phyloP scores from a whole-genome alignment of 371 early-diverging fungal genomes.

The Actinomucor elegans region DNA sequence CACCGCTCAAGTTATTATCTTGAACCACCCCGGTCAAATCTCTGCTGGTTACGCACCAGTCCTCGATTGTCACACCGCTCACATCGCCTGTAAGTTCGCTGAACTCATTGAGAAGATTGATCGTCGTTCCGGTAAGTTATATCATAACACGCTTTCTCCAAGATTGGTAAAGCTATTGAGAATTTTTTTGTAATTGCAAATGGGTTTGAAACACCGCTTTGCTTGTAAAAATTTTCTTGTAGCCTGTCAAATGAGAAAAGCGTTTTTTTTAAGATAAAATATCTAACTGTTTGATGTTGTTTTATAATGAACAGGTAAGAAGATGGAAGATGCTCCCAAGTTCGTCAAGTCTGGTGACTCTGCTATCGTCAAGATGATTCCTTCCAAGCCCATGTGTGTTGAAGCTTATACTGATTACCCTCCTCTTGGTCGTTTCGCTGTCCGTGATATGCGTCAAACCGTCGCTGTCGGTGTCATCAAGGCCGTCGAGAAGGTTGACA shows the following conservation, averaged over 20 bases:
- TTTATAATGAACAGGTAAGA: too few relatives aligned
- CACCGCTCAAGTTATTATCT: slow-evolving; percentile 93
- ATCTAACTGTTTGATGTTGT: too few relatives aligned
- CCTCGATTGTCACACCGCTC: slow-evolving; percentile 96
- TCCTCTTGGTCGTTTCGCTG: slow-evolving; percentile 95
- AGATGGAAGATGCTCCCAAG: slow-evolving; percentile 61
- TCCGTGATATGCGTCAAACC: slow-evolving; percentile 96
- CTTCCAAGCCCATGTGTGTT: slow-evolving; percentile 96
- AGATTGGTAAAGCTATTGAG: slow-evolving; percentile 87
- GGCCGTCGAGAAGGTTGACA: slow-evolving; percentile 82
- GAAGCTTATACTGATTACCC: slow-evolving; percentile 93
- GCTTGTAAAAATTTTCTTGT: too few relatives aligned
- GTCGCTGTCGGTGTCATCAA: slow-evolving; percentile 97
- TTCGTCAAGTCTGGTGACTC: slow-evolving; percentile 94
- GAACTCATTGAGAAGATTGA: slow-evolving; percentile 95
- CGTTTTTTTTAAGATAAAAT: too few relatives aligned
- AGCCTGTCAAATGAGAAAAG: too few relatives aligned
- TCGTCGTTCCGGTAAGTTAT: slow-evolving; percentile 90
- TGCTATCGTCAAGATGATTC: slow-evolving; percentile 93
- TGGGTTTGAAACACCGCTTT: too few relatives aligned
- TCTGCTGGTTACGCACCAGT: slow-evolving; percentile 90
- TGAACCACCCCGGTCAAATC: slow-evolving; percentile 97
- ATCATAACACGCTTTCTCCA: slow-evolving; percentile 65
- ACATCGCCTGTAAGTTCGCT: slow-evolving; percentile 92
- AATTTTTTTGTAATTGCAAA: too few relatives aligned